Base-by-base conservation (phyloP, 306 rosid genomes). In the Prunus padus region DNA sequence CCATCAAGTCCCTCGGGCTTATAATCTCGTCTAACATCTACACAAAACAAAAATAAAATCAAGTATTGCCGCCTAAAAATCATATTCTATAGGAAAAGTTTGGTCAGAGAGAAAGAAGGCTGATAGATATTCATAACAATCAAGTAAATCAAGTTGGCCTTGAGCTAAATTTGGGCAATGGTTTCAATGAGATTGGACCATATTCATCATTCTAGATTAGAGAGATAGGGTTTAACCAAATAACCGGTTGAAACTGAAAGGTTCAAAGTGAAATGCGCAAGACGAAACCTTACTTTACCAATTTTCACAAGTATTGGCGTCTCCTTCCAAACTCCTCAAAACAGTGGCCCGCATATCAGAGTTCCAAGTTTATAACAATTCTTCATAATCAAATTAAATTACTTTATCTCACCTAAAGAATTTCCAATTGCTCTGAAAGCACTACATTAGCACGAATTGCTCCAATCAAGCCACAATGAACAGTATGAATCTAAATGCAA, bases 1-100 rank as follows among this genome's bases (percentile, higher is more conserved):
- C 77, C 79, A 18, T 82, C 86, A 72, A 50, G 74, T 70, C 73
- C 86, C 78, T 79, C 74, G 65, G 73, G 71, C 40, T 82, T 88
- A 86, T 82, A 64, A 31, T 73, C 79, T 52, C 65, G 84, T 80
- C 87, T 67, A 18, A 49, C 83, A 85, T 84, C 97, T 90, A 90
- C 73, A 77, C 10, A 71, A 78, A 79, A 82, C 64, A 78, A 54
- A 73, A 81, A 65, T 42, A 23, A 69, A 78, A 76, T 83, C 54
- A 83, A 73, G 69, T 62, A 76, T 12, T 22, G 25, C 16, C 10
- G 74, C 25, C 37, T 74, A 57, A 69, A 23, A 70, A 57, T 79
- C 65, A 31, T 69, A 69, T 71, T 65, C 51, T 50, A 22, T 61
- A 67, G 76, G 64, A 50, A 79, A 73, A 59, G 13, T 42, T 16